A percentile compares a stretch with the other conserved stretches of the same genome.
Conservation (phyloP, 441 rosid species). For the Pelargonium citronellum region DNA sequence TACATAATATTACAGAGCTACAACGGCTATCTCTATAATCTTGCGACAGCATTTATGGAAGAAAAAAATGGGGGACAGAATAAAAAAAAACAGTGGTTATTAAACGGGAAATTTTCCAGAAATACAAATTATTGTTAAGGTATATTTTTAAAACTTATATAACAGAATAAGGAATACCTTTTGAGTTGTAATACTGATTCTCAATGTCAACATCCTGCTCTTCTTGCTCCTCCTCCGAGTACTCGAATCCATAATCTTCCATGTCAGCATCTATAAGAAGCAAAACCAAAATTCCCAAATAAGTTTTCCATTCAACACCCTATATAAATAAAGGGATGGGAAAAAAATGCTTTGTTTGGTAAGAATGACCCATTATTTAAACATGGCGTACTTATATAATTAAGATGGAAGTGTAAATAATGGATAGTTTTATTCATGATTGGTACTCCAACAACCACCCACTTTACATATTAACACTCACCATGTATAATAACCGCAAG, state of each 20-base stretch:
- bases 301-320: neutral
- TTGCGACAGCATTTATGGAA: neutral
- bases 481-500: neutral
- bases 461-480: too few species aligned
- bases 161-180: constrained; percentile 35
- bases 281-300: neutral
- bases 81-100: neutral
- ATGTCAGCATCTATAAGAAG: constrained; percentile 74
- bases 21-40: neutral
- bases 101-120: neutral
- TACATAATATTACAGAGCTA: neutral
- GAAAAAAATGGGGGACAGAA: neutral
- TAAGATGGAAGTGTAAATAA: neutral
- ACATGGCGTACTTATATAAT: neutral
- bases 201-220: constrained; percentile 97
- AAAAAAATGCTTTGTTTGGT: neutral
- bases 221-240: constrained; percentile 96
- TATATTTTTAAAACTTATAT: neutral
- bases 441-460: neutral
- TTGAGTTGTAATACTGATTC: constrained; percentile 90
- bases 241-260: constrained; percentile 97
- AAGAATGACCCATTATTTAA: neutral
- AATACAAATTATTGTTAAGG: neutral
- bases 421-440: neutral
- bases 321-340: neutral